These are phyloP conservation scores for Dendrobium nobile DNA, from an alignment of 106 monocot species.

Conservation along the genomic window DNA sequence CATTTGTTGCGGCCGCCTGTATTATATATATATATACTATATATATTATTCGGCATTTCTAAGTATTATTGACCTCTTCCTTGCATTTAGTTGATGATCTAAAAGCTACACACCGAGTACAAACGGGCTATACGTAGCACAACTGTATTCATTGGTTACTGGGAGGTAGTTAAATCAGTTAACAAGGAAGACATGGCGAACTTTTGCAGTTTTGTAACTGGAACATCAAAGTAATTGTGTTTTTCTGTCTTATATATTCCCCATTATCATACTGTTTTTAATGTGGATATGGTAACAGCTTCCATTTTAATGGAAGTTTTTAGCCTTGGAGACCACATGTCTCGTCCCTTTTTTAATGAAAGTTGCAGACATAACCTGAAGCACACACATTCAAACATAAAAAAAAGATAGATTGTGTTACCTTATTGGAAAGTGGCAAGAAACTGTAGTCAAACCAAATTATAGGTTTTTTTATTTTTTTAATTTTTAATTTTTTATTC, in stretches of 20 bases:
- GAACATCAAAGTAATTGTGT: constrained; percentile 57
- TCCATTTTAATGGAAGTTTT: not conserved
- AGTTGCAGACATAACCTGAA: too few species aligned
- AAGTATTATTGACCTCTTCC: not conserved
- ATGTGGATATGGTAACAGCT: not conserved
- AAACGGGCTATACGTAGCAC: constrained; percentile 58
- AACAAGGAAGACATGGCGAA: constrained; percentile 74
- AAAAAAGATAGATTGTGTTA: too few species aligned
- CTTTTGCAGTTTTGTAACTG: constrained; percentile 74
- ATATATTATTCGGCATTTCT: too few species aligned
- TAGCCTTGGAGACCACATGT: not conserved
- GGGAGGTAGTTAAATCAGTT: constrained; percentile 68
- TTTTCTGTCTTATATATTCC: not conserved
- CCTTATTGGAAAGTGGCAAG: too few species aligned
- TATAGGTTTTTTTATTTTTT: too few species aligned
- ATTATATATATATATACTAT: too few species aligned
- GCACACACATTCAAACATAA: too few species aligned
- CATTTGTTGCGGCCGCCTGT: not conserved
- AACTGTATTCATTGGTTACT: constrained; percentile 59
- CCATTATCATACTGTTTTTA: not conserved
- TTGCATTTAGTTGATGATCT: constrained; percentile 56
- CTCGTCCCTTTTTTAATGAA: not conserved
- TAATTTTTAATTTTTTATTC: too few species aligned
- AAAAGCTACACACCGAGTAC: constrained; percentile 61
- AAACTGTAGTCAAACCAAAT: too few species aligned